Conservation (phyloP, 1,139 yeast genomes). For the Williopsis jadinii region DNA sequence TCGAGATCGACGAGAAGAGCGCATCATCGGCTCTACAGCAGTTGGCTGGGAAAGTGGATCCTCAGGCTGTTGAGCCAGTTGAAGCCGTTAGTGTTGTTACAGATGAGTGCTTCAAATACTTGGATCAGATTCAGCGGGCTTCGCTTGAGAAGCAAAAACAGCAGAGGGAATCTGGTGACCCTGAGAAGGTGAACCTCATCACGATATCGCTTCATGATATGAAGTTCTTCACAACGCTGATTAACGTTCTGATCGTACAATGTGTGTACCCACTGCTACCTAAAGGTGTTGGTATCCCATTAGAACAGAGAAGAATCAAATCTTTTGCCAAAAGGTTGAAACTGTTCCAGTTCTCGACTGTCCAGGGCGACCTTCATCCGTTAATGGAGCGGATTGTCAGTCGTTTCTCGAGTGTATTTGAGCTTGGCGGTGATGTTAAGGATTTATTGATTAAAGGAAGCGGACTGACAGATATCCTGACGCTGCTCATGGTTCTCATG, state of each 20-base stretch:
- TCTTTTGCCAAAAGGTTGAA: slow-evolving; percentile 30
- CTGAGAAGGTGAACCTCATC: slow-evolving; percentile 38
- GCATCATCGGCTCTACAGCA: slow-evolving; percentile 12
- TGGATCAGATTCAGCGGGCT: slow-evolving; percentile 11
- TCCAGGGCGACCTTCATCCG: slow-evolving; percentile 1
- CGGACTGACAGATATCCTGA: slow-evolving; percentile 63
- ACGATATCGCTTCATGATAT: slow-evolving; percentile 80
- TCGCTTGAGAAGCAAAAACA: slow-evolving; percentile 4
- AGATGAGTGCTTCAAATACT: slow-evolving; percentile 4
- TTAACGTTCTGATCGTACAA: slow-evolving; percentile 57
- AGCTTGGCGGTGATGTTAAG: slow-evolving; percentile 38
- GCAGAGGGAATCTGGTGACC: slow-evolving; percentile 4
- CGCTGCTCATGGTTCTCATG: slow-evolving; percentile 46
- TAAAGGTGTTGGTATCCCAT: slow-evolving; percentile 54
- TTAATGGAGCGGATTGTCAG: slow-evolving; percentile 8
- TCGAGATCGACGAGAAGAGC: slow-evolving; percentile 19
- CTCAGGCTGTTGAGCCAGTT: not conserved
- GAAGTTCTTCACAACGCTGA: slow-evolving; percentile 58
- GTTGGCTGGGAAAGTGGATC: slow-evolving; percentile 8
- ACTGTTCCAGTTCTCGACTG: slow-evolving; percentile 8
- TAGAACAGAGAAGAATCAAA: slow-evolving; percentile 50
- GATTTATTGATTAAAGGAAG: slow-evolving; percentile 59
- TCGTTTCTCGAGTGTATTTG: slow-evolving; percentile 11
- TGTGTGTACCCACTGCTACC: slow-evolving; percentile 66
- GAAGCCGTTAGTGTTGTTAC: slow-evolving; percentile 4